A percentile compares a stretch with the other conserved stretches of the same genome.
Evolutionary conservation across 208 protist species (phyloP).

Genomic region (Vickermania ingenoplastis): DNA sequence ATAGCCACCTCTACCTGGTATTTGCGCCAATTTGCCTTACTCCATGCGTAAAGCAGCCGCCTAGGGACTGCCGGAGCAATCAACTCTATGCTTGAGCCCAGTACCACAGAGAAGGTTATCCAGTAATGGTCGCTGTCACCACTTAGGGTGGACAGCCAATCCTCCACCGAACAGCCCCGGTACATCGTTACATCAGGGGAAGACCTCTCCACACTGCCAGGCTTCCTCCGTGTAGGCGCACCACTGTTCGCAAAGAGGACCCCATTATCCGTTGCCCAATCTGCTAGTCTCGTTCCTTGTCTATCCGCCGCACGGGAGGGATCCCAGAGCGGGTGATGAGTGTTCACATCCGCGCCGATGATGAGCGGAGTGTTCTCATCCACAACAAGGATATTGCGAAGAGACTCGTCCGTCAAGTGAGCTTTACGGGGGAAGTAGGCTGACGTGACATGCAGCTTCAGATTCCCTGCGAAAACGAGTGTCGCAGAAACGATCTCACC

Average conservation of each 20-base stretch:
- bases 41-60: not conserved
- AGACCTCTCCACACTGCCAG: not conserved
- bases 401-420: not conserved
- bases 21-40: not conserved
- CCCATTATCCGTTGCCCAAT: not conserved
- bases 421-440: not conserved
- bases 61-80: not conserved
- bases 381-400: not conserved
- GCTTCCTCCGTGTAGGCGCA: not conserved
- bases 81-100: not conserved
- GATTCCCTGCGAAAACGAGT: not conserved
- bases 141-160: not conserved
- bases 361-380: not conserved
- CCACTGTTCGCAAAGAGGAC: not conserved
- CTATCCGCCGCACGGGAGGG: not conserved
- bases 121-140: not conserved
- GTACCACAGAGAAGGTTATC: not conserved
- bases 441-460: not conserved
- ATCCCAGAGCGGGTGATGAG: conserved; percentile 2
- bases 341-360: not conserved
- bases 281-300: not conserved
- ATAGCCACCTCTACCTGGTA: not conserved
- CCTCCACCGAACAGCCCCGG: not conserved
- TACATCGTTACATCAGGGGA: not conserved
- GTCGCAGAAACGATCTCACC: not conserved